Base-by-base conservation (phyloP, 2,329 filamentous ascomycete species). In the Myriosclerotinia curreyana region DNA sequence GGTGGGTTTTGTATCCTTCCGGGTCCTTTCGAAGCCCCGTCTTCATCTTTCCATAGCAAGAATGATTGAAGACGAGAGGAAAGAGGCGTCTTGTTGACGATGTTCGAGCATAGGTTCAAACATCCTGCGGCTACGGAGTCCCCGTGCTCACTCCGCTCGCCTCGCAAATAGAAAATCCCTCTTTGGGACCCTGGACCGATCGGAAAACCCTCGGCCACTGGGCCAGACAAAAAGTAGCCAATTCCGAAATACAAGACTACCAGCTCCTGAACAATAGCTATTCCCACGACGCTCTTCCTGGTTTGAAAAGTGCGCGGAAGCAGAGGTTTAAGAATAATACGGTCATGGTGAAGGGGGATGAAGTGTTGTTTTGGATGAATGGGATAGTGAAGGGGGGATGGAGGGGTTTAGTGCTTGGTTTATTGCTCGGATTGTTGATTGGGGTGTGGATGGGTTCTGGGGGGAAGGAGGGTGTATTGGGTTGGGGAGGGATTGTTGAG, bases 41-140 rank as follows among this genome's bases (percentile, higher is more conserved):
- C 28, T 5, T 38, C 3, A 38, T 38, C 6, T 38, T 38, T 38
- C 7, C 8, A 38, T 5, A 38, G 12, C 36, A 38, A 38, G 36
- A 14, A 38, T 38, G 36, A 38, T 38, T 38, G 9, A 14, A 14
- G 11, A 22, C 4, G 22, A 22, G 11, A 25, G 7, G n/a, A 48
- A 12, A 48, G 8, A 11, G 6, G 20, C 2, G n/a, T 2, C 9
- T 4, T 9, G n/a, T 46, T 9, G 20, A 20, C n/a, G 2, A 46
- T 46, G 2, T 3, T n/a, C 11, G 6, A 3, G 20, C 42, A 22
- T 83, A 88, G 76, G 80, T 86, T 4, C 86, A 89, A 79, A 88
- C 85, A 12, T 84, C 82, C 59, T 90, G 87, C 71, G 87, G 87
- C 8, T 90, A 81, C 69, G 85, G 82, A 31, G 85, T 90, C 9